These are phyloP conservation scores for Somion occarium DNA, from an alignment of 1,284 basidiomycete species.

Conservation along the genomic window DNA sequence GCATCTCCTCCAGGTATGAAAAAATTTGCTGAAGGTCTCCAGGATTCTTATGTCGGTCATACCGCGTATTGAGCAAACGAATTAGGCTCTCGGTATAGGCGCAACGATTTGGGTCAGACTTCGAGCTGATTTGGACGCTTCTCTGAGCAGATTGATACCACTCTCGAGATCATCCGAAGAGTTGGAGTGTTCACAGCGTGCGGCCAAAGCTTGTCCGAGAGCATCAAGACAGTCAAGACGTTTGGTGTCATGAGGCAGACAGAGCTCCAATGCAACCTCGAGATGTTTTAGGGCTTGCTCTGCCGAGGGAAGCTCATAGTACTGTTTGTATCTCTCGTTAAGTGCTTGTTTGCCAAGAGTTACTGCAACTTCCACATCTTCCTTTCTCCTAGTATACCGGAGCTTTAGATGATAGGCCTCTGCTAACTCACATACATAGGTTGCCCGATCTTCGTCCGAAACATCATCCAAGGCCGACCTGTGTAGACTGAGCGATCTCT, in stretches of 20 bases:
- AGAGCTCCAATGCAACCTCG: not conserved
- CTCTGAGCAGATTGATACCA: constrained; percentile 2
- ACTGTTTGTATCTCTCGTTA: not conserved
- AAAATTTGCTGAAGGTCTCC: no score
- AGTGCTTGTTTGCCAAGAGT: not conserved
- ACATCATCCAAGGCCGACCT: not conserved
- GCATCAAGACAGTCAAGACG: not conserved
- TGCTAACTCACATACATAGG: not conserved
- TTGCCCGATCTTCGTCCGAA: not conserved
- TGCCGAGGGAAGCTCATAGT: not conserved
- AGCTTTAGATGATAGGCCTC: not conserved
- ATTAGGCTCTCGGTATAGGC: no score
- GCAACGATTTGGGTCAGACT: no score
- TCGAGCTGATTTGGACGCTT: not conserved
- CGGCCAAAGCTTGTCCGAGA: not conserved
- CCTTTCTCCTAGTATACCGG: not conserved
- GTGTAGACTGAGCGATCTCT: not conserved
- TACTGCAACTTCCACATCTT: not conserved
- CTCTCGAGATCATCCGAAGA: constrained; percentile 1
- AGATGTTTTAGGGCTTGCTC: not conserved
- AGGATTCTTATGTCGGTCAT: no score
- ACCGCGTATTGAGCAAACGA: no score
- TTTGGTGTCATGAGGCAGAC: not conserved
- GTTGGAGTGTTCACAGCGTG: not conserved
- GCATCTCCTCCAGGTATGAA: no score